These are phyloP conservation scores for Elsinoe batatas DNA, from an alignment of 2,329 filamentous ascomycete genomes.

Conservation along the genomic window DNA sequence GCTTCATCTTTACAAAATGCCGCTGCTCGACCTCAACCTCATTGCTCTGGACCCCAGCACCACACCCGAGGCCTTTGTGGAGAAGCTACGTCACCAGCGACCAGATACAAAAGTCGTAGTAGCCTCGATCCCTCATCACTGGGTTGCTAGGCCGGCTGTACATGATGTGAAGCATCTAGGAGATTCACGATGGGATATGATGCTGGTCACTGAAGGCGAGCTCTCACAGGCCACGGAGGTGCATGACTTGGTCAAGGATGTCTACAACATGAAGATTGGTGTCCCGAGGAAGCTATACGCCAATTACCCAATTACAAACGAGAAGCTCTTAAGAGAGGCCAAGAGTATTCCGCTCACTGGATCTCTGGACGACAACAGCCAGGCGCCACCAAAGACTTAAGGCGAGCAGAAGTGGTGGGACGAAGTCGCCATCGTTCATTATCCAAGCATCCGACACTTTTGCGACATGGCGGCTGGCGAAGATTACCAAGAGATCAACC, in stretches of 20 bases:
- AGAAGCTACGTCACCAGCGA: constrained; percentile 25
- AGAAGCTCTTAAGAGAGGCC: constrained; percentile 30
- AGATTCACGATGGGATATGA: constrained; percentile 38
- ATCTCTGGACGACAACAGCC: constrained; percentile 22
- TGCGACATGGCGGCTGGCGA: constrained; percentile 49
- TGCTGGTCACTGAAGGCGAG: constrained; percentile 31
- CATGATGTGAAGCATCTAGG: constrained; percentile 36
- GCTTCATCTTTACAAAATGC: constrained; percentile 31
- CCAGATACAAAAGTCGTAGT: constrained; percentile 33
- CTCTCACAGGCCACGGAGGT: constrained; percentile 16
- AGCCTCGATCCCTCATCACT: constrained; percentile 35
- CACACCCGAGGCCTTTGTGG: constrained; percentile 32
- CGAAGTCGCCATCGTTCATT: constrained; percentile 55
- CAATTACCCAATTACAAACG: constrained; percentile 30
- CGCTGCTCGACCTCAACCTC: constrained; percentile 40
- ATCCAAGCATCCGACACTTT: constrained; percentile 53
- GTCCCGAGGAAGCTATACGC: constrained; percentile 35
- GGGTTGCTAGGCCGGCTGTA: constrained; percentile 40
- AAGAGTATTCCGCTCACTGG: constrained; percentile 27
- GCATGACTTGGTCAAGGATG: constrained; percentile 18
- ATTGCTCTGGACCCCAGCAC: constrained; percentile 30
- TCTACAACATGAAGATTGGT: constrained; percentile 31
- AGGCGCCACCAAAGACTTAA: constrained; percentile 21
- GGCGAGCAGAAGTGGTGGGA: constrained; percentile 40
- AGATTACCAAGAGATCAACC: constrained; percentile 51